Evolutionary conservation across 2,329 filamentous ascomycete genomes (phyloP).

Genomic region (Aspergillus jensenii): DNA sequence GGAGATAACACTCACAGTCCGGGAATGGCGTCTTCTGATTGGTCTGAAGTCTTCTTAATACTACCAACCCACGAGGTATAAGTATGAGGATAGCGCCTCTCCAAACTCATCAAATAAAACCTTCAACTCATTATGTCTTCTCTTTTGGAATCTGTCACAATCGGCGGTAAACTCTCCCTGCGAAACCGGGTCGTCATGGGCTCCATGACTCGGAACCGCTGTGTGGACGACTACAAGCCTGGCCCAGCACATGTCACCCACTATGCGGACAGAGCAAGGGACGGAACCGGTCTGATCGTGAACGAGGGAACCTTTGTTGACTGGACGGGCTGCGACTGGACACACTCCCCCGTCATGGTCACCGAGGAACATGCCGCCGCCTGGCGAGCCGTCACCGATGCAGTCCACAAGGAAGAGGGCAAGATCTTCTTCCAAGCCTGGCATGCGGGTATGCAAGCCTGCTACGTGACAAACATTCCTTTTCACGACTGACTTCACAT

Average conservation of each 20-base stretch:
- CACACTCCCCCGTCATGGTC: slow-evolving; percentile 22
- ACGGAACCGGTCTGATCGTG: slow-evolving; percentile 24
- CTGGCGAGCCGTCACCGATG: slow-evolving; percentile 21
- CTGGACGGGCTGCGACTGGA: slow-evolving; percentile 22
- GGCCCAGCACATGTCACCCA: slow-evolving; percentile 16
- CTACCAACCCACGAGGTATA: no score
- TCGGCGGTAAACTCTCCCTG: neutral
- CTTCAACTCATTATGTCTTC: no score
- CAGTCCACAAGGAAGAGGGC: slow-evolving; percentile 22
- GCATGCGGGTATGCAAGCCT: slow-evolving; percentile 16
- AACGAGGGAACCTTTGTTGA: slow-evolving; percentile 23
- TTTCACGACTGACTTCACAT: no score
- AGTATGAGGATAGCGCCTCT: no score
- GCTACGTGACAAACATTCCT: no score
- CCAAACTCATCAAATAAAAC: no score
- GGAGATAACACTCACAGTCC: no score
- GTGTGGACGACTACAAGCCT: slow-evolving; percentile 21
- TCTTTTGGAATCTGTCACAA: neutral
- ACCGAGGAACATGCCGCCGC: slow-evolving; percentile 17
- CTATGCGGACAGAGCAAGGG: slow-evolving; percentile 20
- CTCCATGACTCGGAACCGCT: slow-evolving; percentile 29
- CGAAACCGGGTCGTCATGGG: slow-evolving; percentile 25
- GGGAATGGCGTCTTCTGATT: no score
- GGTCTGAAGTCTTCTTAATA: no score
- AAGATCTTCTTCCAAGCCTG: slow-evolving; percentile 26